These are phyloP conservation scores for Silybum marianum DNA, from an alignment of 129 eudicot genomes.

Conservation along the genomic window DNA sequence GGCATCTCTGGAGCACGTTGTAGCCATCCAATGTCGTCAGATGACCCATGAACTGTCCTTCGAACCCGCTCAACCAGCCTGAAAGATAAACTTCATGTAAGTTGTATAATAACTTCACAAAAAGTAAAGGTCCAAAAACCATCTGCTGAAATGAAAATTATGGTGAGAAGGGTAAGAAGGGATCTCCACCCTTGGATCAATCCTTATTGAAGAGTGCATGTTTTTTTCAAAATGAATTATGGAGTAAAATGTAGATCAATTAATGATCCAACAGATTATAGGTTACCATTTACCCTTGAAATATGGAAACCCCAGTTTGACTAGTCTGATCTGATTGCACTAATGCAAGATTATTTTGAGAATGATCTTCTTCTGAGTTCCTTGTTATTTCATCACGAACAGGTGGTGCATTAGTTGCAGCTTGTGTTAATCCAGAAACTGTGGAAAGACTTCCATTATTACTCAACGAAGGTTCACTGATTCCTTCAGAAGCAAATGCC, in stretches of 20 bases:
- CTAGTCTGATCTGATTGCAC: conserved; percentile 45
- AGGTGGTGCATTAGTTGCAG: conserved; percentile 40
- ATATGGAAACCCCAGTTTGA: conserved; percentile 52
- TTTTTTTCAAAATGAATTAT: background rate
- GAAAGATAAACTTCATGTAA: conserved; percentile 25
- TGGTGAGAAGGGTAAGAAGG: no score
- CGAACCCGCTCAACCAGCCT: conserved; percentile 82
- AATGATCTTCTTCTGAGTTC: conserved; percentile 31
- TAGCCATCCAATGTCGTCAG: conserved; percentile 97
- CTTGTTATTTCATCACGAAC: conserved; percentile 45
- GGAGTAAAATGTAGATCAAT: background rate
- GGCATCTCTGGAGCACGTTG: conserved; percentile 78
- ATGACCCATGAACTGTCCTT: conserved; percentile 88
- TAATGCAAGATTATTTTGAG: conserved; percentile 37
- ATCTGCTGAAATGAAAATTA: no score
- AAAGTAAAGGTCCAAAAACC: no score
- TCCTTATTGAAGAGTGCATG: background rate
- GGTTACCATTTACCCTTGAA: conserved; percentile 64
- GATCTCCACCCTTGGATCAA: no score
- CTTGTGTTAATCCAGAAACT: conserved; percentile 33
- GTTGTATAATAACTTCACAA: background rate
- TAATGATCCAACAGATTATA: background rate
- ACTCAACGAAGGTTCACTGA: conserved; percentile 26
- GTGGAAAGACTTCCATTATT: conserved; percentile 27
- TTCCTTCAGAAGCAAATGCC: conserved; percentile 44